phyloP scores from a whole-genome alignment of 177 flowering plant species.

The Telopea speciosissima region DNA sequence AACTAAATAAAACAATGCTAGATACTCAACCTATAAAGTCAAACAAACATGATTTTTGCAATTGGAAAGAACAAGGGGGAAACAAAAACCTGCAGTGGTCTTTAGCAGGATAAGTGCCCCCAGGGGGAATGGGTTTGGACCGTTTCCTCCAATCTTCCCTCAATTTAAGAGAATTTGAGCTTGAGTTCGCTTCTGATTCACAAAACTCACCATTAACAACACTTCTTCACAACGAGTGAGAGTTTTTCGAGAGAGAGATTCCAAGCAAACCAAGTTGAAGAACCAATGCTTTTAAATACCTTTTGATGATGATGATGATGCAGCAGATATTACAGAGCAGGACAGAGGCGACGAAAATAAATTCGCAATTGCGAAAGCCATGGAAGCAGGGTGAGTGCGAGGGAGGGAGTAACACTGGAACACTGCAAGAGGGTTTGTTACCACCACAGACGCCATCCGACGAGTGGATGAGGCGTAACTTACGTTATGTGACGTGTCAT shows the following conservation, averaged over 20 bases:
- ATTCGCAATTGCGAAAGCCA: slow-evolving; percentile 3
- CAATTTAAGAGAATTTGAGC: slow-evolving; percentile 41
- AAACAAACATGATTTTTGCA: neutral
- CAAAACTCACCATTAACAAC: neutral
- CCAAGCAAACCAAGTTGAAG: neutral
- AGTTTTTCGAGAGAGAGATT: neutral
- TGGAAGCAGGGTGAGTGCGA: neutral
- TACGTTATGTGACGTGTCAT: neutral
- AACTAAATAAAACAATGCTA: neutral
- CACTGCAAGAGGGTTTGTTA: neutral
- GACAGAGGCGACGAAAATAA: slow-evolving; percentile 1
- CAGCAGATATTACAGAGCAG: neutral
- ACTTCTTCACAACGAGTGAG: too few relatives aligned
- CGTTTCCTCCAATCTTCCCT: slow-evolving; percentile 88
- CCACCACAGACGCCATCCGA: neutral
- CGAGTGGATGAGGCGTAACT: neutral
- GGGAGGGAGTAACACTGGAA: neutral
- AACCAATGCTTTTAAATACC: neutral
- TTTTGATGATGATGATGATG: slow-evolving; percentile 1
- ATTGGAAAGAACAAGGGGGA: neutral
- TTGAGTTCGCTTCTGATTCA: slow-evolving; percentile 20
- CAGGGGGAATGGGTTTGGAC: slow-evolving; percentile 88
- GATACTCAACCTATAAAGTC: neutral
- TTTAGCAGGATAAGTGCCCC: slow-evolving; percentile 94
- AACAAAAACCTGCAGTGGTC: slow-evolving; percentile 80